Evolutionary conservation across 768 basidiomycete genomes (phyloP), one percentile per base, ranked within the genome.

Genomic region (Trichaptum fuscoviolaceum): DNA sequence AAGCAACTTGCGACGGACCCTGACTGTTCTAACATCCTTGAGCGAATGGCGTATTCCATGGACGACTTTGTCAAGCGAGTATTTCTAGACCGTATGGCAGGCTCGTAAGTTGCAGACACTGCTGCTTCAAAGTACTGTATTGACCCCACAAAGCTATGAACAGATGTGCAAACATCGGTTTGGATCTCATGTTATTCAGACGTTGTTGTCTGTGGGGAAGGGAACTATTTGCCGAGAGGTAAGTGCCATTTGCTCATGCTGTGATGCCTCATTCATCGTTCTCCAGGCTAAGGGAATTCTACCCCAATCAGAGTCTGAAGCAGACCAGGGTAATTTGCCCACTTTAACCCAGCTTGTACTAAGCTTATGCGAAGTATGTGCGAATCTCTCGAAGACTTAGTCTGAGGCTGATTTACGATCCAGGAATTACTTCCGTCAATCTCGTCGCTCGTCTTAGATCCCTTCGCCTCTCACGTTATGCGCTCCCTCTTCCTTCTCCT

Each of bases 101-200:
- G 94, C 75, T 93, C 92, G 91, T 98, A 78, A 85, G 93, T 86
- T 63, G 63, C 64, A 25, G 15, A 34, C 65, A 30, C 65, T 35
- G 12, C 20, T 65, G 66, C 35, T 64, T 62, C 64, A 61, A 66
- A 64, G 65, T 34, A 63, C 36, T 59, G 66, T 68, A 7, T 42
- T 63, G 65, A 66, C 62, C 0, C 26, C 42, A 57, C 64, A 60
- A 59, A 90, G 92, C 7, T 91, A 87, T 69, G 86, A 86, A 67
- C 72, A 78, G 25, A 81, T 95, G 27, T 78, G 84, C 30, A 87
- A 83, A 72, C 91, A 99, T 72, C 85, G 95, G 30, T 99, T 97
- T 80, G 94, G 91, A 18, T 96, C 95, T 26, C 96, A 98, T 85
- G 96, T 97, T 7, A 91, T 91, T 71, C 95, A 98, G 75, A 98